A percentile compares a stretch with the other conserved stretches of the same genome.
These are phyloP conservation scores for Phylloporus arenicola DNA, from an alignment of 768 basidiomycete species.

Conservation along the genomic window DNA sequence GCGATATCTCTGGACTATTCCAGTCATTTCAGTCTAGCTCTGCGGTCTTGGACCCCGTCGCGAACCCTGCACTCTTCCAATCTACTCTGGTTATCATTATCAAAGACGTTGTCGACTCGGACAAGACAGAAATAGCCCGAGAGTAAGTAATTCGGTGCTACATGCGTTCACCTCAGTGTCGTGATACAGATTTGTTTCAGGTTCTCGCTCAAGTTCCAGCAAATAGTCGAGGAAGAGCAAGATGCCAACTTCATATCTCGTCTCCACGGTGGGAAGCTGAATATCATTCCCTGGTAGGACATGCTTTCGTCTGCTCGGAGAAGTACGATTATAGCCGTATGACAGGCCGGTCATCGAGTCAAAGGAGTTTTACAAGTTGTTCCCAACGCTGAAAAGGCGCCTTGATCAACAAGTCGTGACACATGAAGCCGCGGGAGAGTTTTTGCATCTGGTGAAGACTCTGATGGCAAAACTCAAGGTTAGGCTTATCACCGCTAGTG, in stretches of 20 bases:
- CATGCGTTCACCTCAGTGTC: neutral
- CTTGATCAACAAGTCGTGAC: constrained; percentile 46
- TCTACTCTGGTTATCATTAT: constrained; percentile 59
- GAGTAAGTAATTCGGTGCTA: constrained; percentile 39
- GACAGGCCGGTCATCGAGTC: constrained; percentile 55
- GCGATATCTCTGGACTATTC: constrained; percentile 58
- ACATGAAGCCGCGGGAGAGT: constrained; percentile 47
- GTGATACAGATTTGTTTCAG: constrained; percentile 23
- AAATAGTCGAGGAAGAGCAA: constrained; percentile 57
- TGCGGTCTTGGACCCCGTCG: constrained; percentile 49
- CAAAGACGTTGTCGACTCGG: constrained; percentile 63
- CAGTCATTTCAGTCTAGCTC: constrained; percentile 57
- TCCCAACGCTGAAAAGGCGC: constrained; percentile 39
- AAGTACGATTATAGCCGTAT: neutral
- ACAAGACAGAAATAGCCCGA: constrained; percentile 50
- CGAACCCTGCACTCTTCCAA: constrained; percentile 54
- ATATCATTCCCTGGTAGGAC: constrained; percentile 51
- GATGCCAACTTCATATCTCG: constrained; percentile 56
- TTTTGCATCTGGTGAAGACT: constrained; percentile 52
- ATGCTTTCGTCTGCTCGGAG: neutral
- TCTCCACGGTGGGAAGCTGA: constrained; percentile 48
- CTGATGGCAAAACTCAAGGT: constrained; percentile 66
- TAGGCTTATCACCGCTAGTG: neutral
- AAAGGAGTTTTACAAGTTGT: constrained; percentile 49
- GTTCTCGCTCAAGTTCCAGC: constrained; percentile 52